Evolutionary conservation across 2,329 filamentous ascomycete species (phyloP).

Genomic region (Hypoxylon sp.): DNA sequence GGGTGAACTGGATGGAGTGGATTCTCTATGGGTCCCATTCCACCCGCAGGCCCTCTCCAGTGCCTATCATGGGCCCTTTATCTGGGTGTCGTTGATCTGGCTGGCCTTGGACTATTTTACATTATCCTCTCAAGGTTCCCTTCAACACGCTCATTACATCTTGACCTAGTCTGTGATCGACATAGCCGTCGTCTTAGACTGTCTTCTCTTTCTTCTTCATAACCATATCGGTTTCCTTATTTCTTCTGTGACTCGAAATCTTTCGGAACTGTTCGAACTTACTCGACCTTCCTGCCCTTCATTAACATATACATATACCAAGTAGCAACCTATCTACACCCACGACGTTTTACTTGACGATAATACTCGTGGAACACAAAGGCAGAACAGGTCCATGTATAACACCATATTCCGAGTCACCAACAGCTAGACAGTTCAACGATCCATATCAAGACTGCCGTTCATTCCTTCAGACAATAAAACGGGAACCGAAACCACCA

Average conservation of each 20-base stretch:
- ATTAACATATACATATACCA: constrained; percentile 47
- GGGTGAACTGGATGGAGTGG: constrained; percentile 48
- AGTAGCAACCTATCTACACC: constrained; percentile 42
- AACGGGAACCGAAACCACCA: constrained; percentile 51
- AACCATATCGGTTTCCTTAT: constrained; percentile 52
- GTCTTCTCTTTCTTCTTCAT: constrained; percentile 52
- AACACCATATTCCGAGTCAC: constrained; percentile 48
- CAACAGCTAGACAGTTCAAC: constrained; percentile 46
- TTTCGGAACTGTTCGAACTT: constrained; percentile 50
- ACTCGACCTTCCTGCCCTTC: constrained; percentile 52
- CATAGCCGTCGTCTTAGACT: constrained; percentile 50
- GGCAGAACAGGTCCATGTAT: constrained; percentile 46
- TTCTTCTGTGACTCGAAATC: constrained; percentile 50
- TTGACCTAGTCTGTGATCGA: constrained; percentile 51
- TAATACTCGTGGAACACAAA: constrained; percentile 44
- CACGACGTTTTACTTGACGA: constrained; percentile 40
- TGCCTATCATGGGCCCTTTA: constrained; percentile 56
- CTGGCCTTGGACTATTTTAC: constrained; percentile 47
- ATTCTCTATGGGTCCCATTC: constrained; percentile 52
- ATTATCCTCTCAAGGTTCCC: constrained; percentile 51
- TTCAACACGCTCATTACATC: constrained; percentile 51
- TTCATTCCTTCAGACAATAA: constrained; percentile 50
- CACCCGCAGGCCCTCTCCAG: constrained; percentile 51
- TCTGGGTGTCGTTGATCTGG: constrained; percentile 56
- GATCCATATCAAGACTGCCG: constrained; percentile 50